Conservation (phyloP, 192 early-diverging fungal genomes). For the Coemansia sp. region DNA sequence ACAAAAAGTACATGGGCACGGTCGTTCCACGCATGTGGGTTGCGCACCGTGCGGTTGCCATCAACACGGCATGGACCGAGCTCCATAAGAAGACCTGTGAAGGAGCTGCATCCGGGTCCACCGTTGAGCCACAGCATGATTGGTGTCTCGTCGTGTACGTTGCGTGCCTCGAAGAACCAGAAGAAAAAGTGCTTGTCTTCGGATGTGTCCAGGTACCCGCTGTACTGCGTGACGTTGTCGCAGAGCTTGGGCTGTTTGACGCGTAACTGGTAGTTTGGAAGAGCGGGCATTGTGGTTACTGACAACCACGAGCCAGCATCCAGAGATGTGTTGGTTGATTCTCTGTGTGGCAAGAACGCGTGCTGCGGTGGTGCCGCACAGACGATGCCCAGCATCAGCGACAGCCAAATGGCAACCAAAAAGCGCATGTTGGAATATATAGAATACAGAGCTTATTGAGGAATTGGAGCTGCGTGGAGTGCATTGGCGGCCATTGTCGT, state of each 20-base stretch:
- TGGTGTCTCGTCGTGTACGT: conserved; percentile 62
- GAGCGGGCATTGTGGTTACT: not conserved
- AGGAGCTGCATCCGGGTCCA: conserved; percentile 79
- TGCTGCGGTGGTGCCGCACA: not conserved
- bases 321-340: not conserved
- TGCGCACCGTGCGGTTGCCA: conserved; percentile 66
- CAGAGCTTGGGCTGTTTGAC: conserved; percentile 63
- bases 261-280: conserved; percentile 16
- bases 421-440: no score
- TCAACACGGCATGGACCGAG: conserved; percentile 84
- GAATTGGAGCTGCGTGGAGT: no score
- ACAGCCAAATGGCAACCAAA: not conserved
- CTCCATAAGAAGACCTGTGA: conserved; percentile 70
- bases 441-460: no score
- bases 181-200: conserved; percentile 81
- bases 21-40: conserved; percentile 88
- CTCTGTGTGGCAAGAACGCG: not conserved
- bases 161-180: conserved; percentile 93
- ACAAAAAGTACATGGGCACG: conserved; percentile 76
- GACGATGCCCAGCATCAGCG: not conserved
- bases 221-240: conserved; percentile 86
- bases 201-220: conserved; percentile 67
- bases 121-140: conserved; percentile 74
- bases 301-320: not conserved
- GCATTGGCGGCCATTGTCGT: no score